Base-by-base conservation (phyloP, 495 filamentous ascomycete genomes). In the Clohesyomyces aquaticus region DNA sequence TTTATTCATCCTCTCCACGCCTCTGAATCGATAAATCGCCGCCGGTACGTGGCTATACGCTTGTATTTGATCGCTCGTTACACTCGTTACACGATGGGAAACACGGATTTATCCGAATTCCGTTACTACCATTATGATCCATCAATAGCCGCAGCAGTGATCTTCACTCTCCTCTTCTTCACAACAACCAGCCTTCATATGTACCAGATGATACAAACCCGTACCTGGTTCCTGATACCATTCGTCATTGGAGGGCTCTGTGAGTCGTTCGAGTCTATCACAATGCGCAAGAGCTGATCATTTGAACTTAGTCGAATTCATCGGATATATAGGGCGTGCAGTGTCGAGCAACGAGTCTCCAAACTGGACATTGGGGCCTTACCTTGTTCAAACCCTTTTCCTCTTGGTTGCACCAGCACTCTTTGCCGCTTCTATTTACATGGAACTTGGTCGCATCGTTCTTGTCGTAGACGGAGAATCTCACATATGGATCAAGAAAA, bases 221-320 rank as follows among this genome's bases (percentile, higher is more conserved):
- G 77, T 32, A 77, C 77, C 19, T 83, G 79, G 81, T 84, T 83
- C 71, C 79, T 82, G 72, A 77, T 85, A 21, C 77, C 80, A 4
- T 83, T 87, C 61, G 58, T 78, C 27, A 71, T 86, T 23, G 82
- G 84, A 22, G 81, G 78, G 22, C 59, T 78, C 29, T 74, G 83
- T 85, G 73, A 56, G 81, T 19, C 28, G 9, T 48, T 23, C 45
- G 0, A n/a, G 0, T 23, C 47, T 9, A 14, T 41, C 45, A 12
- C 22, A 41, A 3, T 2, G 19, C 32, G 38, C 18, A 29, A 3
- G 12, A 23, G 8, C 25, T 23, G 12, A 46, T 14, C 14, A 11
- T 42, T 23, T 46, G 27, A 32, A 3, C 38, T 46, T 35, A 62
- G 63, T 62, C 35, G 59, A 63, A 43, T 32, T 52, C 23, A 49